Percentiles rank a stretch among this genome's conserved stretches.
Evolutionary conservation across 352 stramenopile species (phyloP).

Genomic region (Phytopythium litorale): DNA sequence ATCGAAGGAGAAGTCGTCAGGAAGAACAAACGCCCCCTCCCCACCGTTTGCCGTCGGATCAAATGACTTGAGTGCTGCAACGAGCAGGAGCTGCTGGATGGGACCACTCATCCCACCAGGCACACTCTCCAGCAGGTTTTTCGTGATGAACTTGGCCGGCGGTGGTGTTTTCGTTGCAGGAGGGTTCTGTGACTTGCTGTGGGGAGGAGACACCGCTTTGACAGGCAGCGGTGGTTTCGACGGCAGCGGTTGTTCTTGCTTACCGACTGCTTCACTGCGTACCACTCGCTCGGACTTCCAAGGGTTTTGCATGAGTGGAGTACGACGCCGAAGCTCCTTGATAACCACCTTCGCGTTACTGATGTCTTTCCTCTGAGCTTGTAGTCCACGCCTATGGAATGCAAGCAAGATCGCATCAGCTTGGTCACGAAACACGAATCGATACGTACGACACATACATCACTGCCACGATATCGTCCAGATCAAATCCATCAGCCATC

Average conservation of each 20-base stretch:
- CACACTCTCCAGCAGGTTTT: slow-evolving; percentile 52
- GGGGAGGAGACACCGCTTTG: neutral
- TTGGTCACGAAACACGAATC: neutral
- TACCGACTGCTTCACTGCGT: slow-evolving; percentile 10
- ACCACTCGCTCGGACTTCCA: slow-evolving; percentile 41
- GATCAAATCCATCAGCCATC: slow-evolving; percentile 42
- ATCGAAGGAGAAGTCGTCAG: slow-evolving; percentile 24
- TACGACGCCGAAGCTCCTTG: slow-evolving; percentile 32
- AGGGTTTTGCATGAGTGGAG: slow-evolving; percentile 49
- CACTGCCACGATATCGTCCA: slow-evolving; percentile 47
- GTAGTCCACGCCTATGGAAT: slow-evolving; percentile 38
- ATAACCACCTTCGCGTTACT: slow-evolving; percentile 35
- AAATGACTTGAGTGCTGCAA: slow-evolving; percentile 46
- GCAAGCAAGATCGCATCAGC: neutral
- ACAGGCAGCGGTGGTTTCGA: neutral
- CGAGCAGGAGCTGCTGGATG: slow-evolving; percentile 37
- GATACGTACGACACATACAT: slow-evolving; percentile 29
- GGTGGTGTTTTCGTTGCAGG: neutral
- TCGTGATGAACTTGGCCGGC: slow-evolving; percentile 24
- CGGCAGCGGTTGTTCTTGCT: neutral
- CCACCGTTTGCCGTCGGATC: slow-evolving; percentile 24
- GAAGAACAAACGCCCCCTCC: slow-evolving; percentile 33
- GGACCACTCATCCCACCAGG: slow-evolving; percentile 46
- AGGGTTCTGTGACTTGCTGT: slow-evolving; percentile 1
- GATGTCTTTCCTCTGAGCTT: slow-evolving; percentile 40